phyloP scores from a whole-genome alignment of 2,329 filamentous ascomycete species.

The Parastagonospora nodorum region DNA sequence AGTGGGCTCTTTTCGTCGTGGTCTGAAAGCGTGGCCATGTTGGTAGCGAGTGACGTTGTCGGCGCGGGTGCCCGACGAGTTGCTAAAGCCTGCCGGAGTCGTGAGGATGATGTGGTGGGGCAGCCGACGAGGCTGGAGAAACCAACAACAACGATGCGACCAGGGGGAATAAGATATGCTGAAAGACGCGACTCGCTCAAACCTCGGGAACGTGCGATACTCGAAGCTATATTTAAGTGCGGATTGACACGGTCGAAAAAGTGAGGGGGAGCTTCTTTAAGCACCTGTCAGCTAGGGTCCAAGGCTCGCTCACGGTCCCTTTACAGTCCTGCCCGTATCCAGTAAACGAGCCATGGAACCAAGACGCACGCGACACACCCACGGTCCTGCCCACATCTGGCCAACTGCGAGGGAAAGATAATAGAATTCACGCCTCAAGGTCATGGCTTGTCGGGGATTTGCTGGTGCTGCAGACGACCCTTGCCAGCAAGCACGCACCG shows the following conservation, averaged over 20 bases:
- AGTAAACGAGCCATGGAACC: constrained; percentile 5
- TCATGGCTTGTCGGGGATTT: constrained; percentile 6
- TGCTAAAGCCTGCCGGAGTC: background rate
- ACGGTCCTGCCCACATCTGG: no score
- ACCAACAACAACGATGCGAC: background rate
- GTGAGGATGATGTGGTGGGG: background rate
- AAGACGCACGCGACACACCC: constrained; percentile 36
- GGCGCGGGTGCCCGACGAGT: background rate
- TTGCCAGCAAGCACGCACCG: constrained; percentile 2
- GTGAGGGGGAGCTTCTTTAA: constrained; percentile 34
- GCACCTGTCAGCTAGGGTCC: constrained; percentile 27
- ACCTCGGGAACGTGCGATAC: constrained; percentile 9
- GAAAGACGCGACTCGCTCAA: constrained; percentile 7
- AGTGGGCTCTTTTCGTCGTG: constrained; percentile 24
- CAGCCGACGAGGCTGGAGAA: background rate
- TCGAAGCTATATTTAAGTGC: constrained; percentile 18
- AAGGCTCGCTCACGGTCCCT: constrained; percentile 18
- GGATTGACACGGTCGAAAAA: constrained; percentile 14
- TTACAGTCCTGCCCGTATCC: constrained; percentile 5
- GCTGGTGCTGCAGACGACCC: constrained; percentile 11
- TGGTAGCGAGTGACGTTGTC: constrained; percentile 5
- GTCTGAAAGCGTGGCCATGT: constrained; percentile 27
- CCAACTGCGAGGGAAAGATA: constrained; percentile 5
- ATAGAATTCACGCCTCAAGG: constrained; percentile 10
- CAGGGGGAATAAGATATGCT: background rate